Base-by-base conservation (phyloP, 768 basidiomycete genomes). In the Butyriboletus loyo region DNA sequence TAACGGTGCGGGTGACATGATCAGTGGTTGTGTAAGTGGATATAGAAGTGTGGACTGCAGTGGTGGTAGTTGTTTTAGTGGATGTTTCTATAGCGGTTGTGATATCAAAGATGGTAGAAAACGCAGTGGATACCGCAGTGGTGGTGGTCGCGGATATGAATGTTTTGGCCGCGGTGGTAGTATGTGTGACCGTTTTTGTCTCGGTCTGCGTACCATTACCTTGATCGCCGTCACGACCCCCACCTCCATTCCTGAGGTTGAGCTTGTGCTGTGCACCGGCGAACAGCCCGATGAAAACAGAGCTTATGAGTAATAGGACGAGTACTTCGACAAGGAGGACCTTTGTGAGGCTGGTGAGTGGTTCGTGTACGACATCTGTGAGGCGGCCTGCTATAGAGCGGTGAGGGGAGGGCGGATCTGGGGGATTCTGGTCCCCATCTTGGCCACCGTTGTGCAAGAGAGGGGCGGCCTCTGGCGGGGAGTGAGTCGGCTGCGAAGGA, bases 231-330 rank as follows among this genome's bases (percentile, higher is more conserved):
- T 60, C 57, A 34, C 52, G 65, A 24, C 69, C 66, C 27, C 58
- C 60, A 52, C 66, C 71, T 27, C 70, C 74, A 13, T 77, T 70
- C 40, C 73, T 75, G n/a, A 77, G 62, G 54, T 81, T 81, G 47
- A 93, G 77, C 55, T 83, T 85, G 64, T 89, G 87, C 66, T 92
- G 84, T 1, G 87, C 86, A 10, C 97, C 97, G 30, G 92, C 87
- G 68, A 94, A 98, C 5, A 99, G 76, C 10, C 96, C 96, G 55
- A 95, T 86, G 70, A 96, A 95, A n/a, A 91, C 78, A 7, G 90
- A 88, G 58, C 82, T 85, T 43, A 92, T 77, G 41, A 98, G 78
- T 14, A 98, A 77, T 42, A 99, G 77, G 25, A 89, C 69, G 54
- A 98, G 79, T 0, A 82, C 80, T 41, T 89, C 74, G 19, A 86